A percentile compares a stretch with the other conserved stretches of the same genome.
Conservation (phyloP, 495 filamentous ascomycete genomes). For the Lasiosphaeria ovina region DNA sequence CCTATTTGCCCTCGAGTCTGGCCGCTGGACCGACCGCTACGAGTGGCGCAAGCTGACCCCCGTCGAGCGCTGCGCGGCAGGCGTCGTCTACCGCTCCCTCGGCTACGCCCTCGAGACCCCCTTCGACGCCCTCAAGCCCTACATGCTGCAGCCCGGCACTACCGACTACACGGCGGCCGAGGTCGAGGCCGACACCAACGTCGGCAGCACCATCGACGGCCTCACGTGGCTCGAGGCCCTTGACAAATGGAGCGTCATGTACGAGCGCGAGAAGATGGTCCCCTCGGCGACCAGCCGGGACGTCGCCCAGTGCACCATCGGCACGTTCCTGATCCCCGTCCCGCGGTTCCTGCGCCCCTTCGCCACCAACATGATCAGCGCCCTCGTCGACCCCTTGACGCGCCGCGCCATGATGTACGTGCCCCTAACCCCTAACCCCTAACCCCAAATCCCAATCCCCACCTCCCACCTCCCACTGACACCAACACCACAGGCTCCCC, state of each 20-base stretch:
- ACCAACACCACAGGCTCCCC: background rate
- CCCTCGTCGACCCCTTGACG: constrained; percentile 58
- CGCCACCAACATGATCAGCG: constrained; percentile 48
- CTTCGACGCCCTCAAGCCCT: constrained; percentile 35
- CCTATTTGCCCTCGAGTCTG: background rate
- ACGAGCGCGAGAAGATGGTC: constrained; percentile 56
- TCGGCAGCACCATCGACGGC: constrained; percentile 54
- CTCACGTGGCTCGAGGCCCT: constrained; percentile 61
- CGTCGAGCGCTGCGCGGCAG: background rate
- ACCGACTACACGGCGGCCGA: background rate
- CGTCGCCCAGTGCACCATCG: constrained; percentile 54
- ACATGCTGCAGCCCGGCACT: too few species aligned
- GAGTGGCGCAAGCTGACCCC: background rate
- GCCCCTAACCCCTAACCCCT: background rate
- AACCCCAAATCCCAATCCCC: background rate
- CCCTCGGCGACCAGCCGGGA: constrained; percentile 53
- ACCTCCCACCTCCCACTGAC: background rate
- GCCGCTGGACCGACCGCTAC: background rate
- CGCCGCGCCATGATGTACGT: constrained; percentile 57
- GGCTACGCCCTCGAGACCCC: background rate
- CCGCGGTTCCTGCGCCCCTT: constrained; percentile 44
- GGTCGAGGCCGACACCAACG: constrained; percentile 6
- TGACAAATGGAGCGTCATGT: constrained; percentile 49
- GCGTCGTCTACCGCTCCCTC: background rate
- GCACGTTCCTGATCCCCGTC: constrained; percentile 51